Evolutionary conservation across 2,329 filamentous ascomycete species (phyloP).

Genomic region (Dothideomycetes sp.): DNA sequence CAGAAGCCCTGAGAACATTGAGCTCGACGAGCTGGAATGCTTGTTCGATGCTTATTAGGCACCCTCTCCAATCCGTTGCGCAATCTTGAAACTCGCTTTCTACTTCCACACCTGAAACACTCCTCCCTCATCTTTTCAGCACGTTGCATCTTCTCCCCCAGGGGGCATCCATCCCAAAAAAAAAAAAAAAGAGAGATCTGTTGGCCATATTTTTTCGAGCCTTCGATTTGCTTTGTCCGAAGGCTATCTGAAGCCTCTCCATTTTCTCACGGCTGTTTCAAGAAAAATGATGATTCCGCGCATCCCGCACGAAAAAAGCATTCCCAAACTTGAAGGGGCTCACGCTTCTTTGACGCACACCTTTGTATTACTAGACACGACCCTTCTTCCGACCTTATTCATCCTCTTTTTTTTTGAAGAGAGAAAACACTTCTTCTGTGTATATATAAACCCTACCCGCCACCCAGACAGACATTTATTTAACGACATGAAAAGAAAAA

Average conservation of each 20-base stretch:
- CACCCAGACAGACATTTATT: too few species aligned
- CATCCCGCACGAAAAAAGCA: neutral
- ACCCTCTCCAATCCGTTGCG: neutral
- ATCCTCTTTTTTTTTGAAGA: too few species aligned
- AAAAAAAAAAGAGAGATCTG: too few species aligned
- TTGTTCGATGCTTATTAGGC: constrained; percentile 55
- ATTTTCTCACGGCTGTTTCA: constrained; percentile 3
- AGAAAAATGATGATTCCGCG: neutral
- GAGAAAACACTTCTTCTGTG: too few species aligned
- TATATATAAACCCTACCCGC: too few species aligned
- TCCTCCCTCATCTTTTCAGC: constrained; percentile 3
- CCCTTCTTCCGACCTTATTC: too few species aligned
- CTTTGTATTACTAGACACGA: constrained; percentile 11
- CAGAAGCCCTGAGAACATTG: constrained; percentile 75
- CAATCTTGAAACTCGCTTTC: constrained; percentile 1
- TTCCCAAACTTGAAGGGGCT: neutral
- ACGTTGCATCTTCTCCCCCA: constrained; percentile 2
- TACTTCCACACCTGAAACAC: too few species aligned
- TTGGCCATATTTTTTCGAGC: constrained; percentile 1
- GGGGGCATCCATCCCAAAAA: constrained; percentile 3
- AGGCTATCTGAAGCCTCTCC: neutral
- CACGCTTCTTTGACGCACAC: neutral
- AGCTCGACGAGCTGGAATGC: constrained; percentile 85
- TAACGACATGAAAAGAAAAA: too few species aligned
- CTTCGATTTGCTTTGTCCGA: neutral